Evolutionary conservation across 192 early-diverging fungal genomes (phyloP).

Genomic region (Coemansia sp.): DNA sequence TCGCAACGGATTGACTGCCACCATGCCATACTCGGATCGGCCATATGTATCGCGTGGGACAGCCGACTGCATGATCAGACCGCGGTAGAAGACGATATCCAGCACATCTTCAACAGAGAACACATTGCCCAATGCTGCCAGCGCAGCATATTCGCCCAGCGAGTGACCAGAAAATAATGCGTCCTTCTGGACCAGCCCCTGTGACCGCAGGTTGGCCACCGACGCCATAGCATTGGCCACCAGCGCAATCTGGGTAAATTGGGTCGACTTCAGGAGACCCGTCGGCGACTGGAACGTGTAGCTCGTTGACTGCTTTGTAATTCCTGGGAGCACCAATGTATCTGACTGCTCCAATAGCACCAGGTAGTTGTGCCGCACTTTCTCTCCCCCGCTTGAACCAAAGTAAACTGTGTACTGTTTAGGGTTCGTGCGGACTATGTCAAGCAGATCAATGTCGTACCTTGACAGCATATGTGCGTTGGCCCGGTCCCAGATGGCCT

Average conservation of each 20-base stretch:
- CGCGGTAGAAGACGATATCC: conserved; percentile 91
- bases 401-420: conserved; percentile 72
- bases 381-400: conserved; percentile 72
- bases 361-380: conserved; percentile 76
- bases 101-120: conserved; percentile 73
- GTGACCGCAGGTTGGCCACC: conserved; percentile 80
- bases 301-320: conserved; percentile 61
- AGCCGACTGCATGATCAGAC: conserved; percentile 93
- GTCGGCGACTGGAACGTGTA: conserved; percentile 76
- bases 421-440: conserved; percentile 79
- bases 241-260: conserved; percentile 89
- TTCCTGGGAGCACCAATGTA: conserved; percentile 51
- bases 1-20: conserved; percentile 82
- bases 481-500: conserved; percentile 86
- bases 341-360: conserved; percentile 47
- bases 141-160: conserved; percentile 85
- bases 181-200: conserved; percentile 72
- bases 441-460: conserved; percentile 84
- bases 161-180: conserved; percentile 89
- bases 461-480: conserved; percentile 77
- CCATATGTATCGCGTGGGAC: conserved; percentile 72
- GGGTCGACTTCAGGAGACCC: conserved; percentile 85
- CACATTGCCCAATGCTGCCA: conserved; percentile 76
- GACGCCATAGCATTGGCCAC: conserved; percentile 79
- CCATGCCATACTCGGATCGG: conserved; percentile 90